These are phyloP conservation scores for Tetraselmis chui DNA, from an alignment of 139 green algal species.

Conservation along the genomic window DNA sequence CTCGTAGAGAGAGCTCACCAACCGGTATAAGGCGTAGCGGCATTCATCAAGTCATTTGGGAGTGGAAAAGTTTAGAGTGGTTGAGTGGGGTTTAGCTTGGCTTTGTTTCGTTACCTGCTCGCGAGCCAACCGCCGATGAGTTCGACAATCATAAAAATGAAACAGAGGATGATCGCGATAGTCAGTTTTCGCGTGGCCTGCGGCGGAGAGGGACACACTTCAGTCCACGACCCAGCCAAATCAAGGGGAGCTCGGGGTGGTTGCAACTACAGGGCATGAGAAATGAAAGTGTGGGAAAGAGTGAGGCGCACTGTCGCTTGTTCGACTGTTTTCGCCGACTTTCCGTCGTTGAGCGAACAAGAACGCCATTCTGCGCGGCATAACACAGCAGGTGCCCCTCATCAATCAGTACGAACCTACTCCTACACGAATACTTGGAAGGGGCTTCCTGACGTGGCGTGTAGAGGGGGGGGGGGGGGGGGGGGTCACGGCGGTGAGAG, in stretches of 20 bases:
- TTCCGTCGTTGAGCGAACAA: not conserved
- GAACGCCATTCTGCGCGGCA: not conserved
- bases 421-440: too few species aligned
- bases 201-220: not conserved
- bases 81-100: not conserved
- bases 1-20: too few species aligned
- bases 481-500: too few species aligned
- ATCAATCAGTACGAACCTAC: too few species aligned
- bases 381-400: too few species aligned
- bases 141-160: slow-evolving; percentile 47
- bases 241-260: not conserved
- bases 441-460: too few species aligned
- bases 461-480: too few species aligned
- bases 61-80: too few species aligned
- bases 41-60: too few species aligned
- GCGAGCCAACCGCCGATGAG: slow-evolving; percentile 38
- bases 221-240: not conserved
- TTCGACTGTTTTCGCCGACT: not conserved
- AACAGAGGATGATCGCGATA: slow-evolving; percentile 31
- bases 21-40: not conserved
- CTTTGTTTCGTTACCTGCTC: slow-evolving; percentile 14
- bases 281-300: too few species aligned
- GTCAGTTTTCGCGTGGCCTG: slow-evolving; percentile 38
- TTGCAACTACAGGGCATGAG: too few species aligned
- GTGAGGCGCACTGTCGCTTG: not conserved